A percentile compares a stretch with the other conserved stretches of the same genome.
These are phyloP conservation scores for Pythium grandisporangium DNA, from an alignment of 352 stramenopile genomes.

Conservation along the genomic window DNA sequence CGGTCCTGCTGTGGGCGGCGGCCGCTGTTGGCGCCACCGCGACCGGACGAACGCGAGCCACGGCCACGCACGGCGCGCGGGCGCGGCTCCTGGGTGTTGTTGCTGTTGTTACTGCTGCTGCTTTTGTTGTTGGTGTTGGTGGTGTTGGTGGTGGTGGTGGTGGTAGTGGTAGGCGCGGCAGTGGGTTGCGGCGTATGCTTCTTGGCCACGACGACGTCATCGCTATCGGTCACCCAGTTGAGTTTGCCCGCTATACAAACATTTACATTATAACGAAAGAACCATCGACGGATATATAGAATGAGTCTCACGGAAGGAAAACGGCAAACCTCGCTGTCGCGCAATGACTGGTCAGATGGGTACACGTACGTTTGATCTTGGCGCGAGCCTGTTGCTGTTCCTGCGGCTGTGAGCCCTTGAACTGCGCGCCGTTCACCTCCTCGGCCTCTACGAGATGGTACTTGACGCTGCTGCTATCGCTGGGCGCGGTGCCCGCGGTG, in stretches of 20 bases:
- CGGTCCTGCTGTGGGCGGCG: slow-evolving; percentile 32
- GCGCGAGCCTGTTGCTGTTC: not conserved
- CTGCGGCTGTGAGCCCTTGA: not conserved
- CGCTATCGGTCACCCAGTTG: too few species aligned
- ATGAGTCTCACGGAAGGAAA: too few species aligned
- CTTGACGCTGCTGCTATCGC: slow-evolving; percentile 39
- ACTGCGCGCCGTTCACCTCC: slow-evolving; percentile 41
- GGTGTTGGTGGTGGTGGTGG: slow-evolving; percentile 1
- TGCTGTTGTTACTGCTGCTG: slow-evolving; percentile 9
- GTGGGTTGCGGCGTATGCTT: slow-evolving; percentile 23
- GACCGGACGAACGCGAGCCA: slow-evolving; percentile 16
- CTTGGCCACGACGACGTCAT: too few species aligned
- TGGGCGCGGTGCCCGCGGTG: slow-evolving; percentile 6
- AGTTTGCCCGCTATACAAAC: too few species aligned
- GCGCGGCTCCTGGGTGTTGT: slow-evolving; percentile 9
- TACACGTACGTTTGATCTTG: too few species aligned
- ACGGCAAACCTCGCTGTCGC: too few species aligned
- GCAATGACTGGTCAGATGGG: too few species aligned
- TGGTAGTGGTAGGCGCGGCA: not conserved
- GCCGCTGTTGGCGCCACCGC: slow-evolving; percentile 19
- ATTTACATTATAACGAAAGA: too few species aligned
- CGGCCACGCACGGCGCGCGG: too few species aligned
- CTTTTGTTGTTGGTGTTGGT: slow-evolving; percentile 18
- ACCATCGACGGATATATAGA: too few species aligned
- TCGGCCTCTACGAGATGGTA: slow-evolving; percentile 79